Conservation (phyloP, 1,284 basidiomycete genomes). For the Coriolopsis trogii region DNA sequence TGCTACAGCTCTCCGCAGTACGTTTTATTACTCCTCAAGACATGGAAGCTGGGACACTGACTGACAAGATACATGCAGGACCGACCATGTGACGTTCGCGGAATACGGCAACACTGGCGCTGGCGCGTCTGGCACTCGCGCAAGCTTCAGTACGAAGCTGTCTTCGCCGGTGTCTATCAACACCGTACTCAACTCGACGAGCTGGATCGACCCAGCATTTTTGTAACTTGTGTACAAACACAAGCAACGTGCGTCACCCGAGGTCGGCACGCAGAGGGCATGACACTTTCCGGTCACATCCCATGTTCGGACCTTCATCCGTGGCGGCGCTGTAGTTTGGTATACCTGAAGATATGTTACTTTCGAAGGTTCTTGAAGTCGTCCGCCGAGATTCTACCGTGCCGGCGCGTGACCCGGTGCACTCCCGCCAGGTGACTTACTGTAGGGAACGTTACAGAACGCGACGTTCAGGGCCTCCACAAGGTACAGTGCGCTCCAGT, state of each 20-base stretch:
- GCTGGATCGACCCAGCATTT: slow-evolving; percentile 29
- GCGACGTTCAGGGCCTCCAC: no score
- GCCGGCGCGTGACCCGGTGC: no score
- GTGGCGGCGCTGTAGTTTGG: no score
- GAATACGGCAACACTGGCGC: slow-evolving; percentile 29
- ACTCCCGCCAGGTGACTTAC: no score
- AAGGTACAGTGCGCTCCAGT: no score
- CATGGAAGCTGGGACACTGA: not conserved
- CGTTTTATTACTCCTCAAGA: slow-evolving; percentile 1
- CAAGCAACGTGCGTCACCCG: no score
- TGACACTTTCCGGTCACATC: no score
- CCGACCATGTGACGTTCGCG: slow-evolving; percentile 31
- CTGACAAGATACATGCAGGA: slow-evolving; percentile 19
- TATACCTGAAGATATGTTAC: no score
- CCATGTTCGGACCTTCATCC: no score
- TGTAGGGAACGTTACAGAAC: no score
- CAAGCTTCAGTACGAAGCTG: slow-evolving; percentile 29
- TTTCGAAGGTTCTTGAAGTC: no score
- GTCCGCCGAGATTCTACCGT: no score
- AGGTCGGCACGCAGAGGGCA: not conserved
- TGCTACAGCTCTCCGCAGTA: slow-evolving; percentile 17
- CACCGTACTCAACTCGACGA: slow-evolving; percentile 28
- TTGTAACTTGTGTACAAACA: slow-evolving; percentile 13
- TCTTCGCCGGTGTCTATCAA: slow-evolving; percentile 25
- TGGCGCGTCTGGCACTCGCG: slow-evolving; percentile 26